Percentiles rank a stretch among this genome's conserved stretches.
These are phyloP conservation scores for Cryphonectria radicalis DNA, from an alignment of 2,329 filamentous ascomycete genomes.

Conservation along the genomic window DNA sequence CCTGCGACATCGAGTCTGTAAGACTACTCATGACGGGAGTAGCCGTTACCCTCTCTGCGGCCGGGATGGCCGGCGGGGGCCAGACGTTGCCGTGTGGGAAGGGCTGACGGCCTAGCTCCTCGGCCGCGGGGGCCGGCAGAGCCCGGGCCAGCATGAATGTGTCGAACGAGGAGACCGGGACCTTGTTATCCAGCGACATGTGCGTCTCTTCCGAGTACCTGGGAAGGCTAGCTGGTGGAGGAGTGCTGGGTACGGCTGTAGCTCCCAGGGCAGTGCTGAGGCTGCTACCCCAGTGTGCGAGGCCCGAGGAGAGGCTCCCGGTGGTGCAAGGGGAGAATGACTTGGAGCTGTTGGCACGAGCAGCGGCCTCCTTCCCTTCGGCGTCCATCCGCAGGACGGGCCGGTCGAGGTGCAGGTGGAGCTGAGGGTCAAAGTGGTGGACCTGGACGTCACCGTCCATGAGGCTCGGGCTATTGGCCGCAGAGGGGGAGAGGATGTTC, in stretches of 20 bases:
- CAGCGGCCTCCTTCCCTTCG: constrained; percentile 34
- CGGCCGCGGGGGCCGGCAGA: constrained; percentile 42
- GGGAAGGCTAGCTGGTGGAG: constrained; percentile 30
- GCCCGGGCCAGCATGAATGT: constrained; percentile 70
- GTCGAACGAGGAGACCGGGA: constrained; percentile 60
- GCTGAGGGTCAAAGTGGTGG: constrained; percentile 70
- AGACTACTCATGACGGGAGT: constrained; percentile 30
- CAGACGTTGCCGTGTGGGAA: constrained; percentile 65
- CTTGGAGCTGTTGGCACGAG: constrained; percentile 25
- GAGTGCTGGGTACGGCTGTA: background rate
- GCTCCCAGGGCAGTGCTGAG: background rate
- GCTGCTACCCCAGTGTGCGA: constrained; percentile 6
- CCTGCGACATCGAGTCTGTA: constrained; percentile 35
- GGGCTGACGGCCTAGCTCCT: constrained; percentile 35
- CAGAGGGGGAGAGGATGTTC: constrained; percentile 38
- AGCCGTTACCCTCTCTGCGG: constrained; percentile 55
- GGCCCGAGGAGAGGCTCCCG: constrained; percentile 9
- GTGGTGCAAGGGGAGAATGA: background rate
- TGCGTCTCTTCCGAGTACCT: constrained; percentile 56
- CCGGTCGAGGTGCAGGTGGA: constrained; percentile 73
- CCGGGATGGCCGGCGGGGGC: constrained; percentile 75
- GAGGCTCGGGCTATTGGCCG: constrained; percentile 53
- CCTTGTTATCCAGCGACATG: constrained; percentile 53
- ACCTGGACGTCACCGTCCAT: constrained; percentile 69
- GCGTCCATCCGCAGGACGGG: constrained; percentile 66